phyloP scores from a whole-genome alignment of 2,329 filamentous ascomycete species.

The Paecilomyces variotii region DNA sequence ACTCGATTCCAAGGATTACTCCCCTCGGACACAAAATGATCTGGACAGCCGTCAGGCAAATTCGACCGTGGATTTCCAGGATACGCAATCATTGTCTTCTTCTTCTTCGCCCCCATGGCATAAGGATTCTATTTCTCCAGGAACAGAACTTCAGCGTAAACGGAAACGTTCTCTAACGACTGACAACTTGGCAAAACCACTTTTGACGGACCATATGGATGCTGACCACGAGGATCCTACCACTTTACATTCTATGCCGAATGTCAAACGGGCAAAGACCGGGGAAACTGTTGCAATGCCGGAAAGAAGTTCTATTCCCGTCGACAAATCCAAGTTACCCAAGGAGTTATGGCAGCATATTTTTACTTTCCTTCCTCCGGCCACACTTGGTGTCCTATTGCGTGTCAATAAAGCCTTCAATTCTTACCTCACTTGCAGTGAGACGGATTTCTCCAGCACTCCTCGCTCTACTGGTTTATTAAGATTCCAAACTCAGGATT shows the following conservation, averaged over 20 bases:
- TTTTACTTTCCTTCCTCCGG: constrained; percentile 59
- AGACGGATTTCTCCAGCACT: constrained; percentile 22
- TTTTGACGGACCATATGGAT: neutral
- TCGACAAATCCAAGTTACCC: constrained; percentile 38
- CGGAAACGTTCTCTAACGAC: constrained; percentile 5
- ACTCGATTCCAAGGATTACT: neutral
- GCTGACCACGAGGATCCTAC: neutral
- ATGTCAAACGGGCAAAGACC: constrained; percentile 11
- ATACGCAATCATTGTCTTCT: neutral
- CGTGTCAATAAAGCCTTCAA: constrained; percentile 61
- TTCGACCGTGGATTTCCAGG: neutral
- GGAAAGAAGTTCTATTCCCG: constrained; percentile 3
- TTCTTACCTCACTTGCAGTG: constrained; percentile 47
- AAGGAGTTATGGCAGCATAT: constrained; percentile 62
- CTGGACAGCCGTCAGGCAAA: neutral
- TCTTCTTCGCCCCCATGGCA: neutral
- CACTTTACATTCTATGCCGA: neutral
- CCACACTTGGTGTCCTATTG: constrained; percentile 56
- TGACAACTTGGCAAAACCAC: constrained; percentile 1
- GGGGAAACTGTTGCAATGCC: neutral
- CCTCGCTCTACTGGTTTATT: constrained; percentile 22
- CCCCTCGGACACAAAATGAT: neutral
- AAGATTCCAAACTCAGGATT: constrained; percentile 48
- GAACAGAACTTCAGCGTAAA: constrained; percentile 5
- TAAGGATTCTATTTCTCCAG: neutral